Evolutionary conservation across 805 yeast genomes (phyloP).

Genomic region (Saccharomyces kudriavzevii): DNA sequence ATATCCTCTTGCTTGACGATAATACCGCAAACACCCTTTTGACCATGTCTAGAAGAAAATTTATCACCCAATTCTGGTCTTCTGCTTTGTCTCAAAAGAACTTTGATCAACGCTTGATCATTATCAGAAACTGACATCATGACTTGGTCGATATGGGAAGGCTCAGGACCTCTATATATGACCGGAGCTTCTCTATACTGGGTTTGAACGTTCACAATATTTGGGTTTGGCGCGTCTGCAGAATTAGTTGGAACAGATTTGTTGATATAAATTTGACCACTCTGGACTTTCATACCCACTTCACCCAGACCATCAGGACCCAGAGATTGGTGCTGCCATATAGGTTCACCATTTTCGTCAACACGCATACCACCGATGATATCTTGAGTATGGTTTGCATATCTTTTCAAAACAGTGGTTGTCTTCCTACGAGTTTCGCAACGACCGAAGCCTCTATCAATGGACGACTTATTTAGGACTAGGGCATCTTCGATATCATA

Average conservation of each 20-base stretch:
- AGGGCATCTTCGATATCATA: slow-evolving; percentile 99
- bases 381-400: slow-evolving; percentile 90
- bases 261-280: slow-evolving; percentile 91
- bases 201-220: slow-evolving; percentile 25
- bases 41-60: slow-evolving; percentile 96
- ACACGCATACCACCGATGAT: slow-evolving; percentile 86
- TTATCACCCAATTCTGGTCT: slow-evolving; percentile 97
- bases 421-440: slow-evolving; percentile 93
- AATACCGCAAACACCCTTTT: slow-evolving; percentile 98
- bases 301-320: slow-evolving; percentile 97
- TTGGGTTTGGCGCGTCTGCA: slow-evolving; percentile 35
- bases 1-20: slow-evolving; percentile 94
- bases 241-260: slow-evolving; percentile 85
- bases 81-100: slow-evolving; percentile 85
- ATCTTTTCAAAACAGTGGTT: slow-evolving; percentile 80
- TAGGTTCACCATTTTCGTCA: slow-evolving; percentile 71
- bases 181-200: slow-evolving; percentile 88
- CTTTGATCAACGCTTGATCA: slow-evolving; percentile 91
- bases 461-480: slow-evolving; percentile 84
- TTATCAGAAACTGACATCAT: slow-evolving; percentile 94
- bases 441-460: slow-evolving; percentile 95
- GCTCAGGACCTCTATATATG: slow-evolving; percentile 88
- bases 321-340: slow-evolving; percentile 75
- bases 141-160: slow-evolving; percentile 91
- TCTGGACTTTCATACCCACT: slow-evolving; percentile 82